A percentile compares a stretch with the other conserved stretches of the same genome.
These are phyloP conservation scores for Syzygium aqueum DNA, from an alignment of 345 rosid species.

Conservation along the genomic window DNA sequence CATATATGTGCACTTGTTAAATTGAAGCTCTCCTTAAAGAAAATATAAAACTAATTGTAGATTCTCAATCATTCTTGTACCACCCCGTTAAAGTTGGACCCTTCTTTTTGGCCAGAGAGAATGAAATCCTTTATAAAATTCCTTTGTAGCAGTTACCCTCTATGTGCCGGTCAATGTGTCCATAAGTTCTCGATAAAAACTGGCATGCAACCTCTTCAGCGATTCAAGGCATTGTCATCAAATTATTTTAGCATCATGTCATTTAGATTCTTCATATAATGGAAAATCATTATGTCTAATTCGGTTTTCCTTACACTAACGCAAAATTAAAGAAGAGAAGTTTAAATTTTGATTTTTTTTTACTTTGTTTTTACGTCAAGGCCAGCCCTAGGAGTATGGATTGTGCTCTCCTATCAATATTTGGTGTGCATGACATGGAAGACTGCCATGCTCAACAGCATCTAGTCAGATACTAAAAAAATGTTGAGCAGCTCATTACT, in stretches of 20 bases:
- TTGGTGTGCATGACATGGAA: not conserved
- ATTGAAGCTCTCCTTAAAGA: not conserved
- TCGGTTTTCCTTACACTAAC: not conserved
- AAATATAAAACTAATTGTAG: not conserved
- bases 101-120: not conserved
- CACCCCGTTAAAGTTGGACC: not conserved
- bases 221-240: not conserved
- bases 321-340: not conserved
- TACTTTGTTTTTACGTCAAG: not conserved
- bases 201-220: not conserved
- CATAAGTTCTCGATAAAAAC: not conserved
- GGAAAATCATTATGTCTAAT: not conserved
- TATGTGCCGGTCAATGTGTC: not conserved
- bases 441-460: not conserved
- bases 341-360: not conserved
- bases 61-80: not conserved
- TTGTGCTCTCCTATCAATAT: not conserved
- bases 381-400: not conserved
- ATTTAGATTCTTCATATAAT: not conserved
- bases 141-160: not conserved
- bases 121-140: not conserved
- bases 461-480: not conserved
- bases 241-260: not conserved
- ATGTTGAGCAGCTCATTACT: not conserved
- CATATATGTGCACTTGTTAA: not conserved